A percentile compares a stretch with the other conserved stretches of the same genome.
phyloP scores from a whole-genome alignment of 225 moss, liverwort and hornwort genomes.

The Polytrichum commune region DNA sequence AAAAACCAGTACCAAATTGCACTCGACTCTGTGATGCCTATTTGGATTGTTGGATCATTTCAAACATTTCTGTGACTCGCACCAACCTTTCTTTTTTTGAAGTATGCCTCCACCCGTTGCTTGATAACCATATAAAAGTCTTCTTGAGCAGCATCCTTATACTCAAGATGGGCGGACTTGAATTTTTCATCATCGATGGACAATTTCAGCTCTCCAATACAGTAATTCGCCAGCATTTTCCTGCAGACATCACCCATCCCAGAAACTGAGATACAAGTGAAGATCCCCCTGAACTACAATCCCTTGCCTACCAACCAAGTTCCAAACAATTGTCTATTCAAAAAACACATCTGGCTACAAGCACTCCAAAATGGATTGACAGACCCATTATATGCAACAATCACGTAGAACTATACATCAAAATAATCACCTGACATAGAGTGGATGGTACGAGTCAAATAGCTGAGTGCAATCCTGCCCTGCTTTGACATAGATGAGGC shows the following conservation, averaged over 20 bases:
- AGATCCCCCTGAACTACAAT: not conserved
- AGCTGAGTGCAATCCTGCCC: constrained; percentile 98
- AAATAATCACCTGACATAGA: constrained; percentile 77
- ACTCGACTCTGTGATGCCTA: too few relatives aligned
- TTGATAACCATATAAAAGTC: constrained; percentile 81
- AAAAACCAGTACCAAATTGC: too few relatives aligned
- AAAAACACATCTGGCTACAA: too few relatives aligned
- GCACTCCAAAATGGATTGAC: too few relatives aligned
- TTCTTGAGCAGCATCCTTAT: constrained; percentile 62
- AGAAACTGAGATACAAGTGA: constrained; percentile 3
- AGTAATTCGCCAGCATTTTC: constrained; percentile 70
- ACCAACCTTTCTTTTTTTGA: constrained; percentile 82
- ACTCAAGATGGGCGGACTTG: constrained; percentile 69
- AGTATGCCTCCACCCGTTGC: constrained; percentile 91
- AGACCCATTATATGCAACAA: too few relatives aligned
- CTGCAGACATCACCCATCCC: constrained; percentile 29
- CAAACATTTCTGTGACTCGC: too few relatives aligned
- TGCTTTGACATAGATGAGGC: constrained; percentile 90
- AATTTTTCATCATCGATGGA: constrained; percentile 66
- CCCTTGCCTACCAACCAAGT: not conserved
- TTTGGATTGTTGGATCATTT: too few relatives aligned
- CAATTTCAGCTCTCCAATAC: constrained; percentile 69
- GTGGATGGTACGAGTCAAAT: constrained; percentile 96
- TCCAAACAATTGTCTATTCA: too few relatives aligned
- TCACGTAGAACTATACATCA: too few relatives aligned